Conservation (phyloP, 2,329 filamentous ascomycete species). For the Talaromyces sp. region DNA sequence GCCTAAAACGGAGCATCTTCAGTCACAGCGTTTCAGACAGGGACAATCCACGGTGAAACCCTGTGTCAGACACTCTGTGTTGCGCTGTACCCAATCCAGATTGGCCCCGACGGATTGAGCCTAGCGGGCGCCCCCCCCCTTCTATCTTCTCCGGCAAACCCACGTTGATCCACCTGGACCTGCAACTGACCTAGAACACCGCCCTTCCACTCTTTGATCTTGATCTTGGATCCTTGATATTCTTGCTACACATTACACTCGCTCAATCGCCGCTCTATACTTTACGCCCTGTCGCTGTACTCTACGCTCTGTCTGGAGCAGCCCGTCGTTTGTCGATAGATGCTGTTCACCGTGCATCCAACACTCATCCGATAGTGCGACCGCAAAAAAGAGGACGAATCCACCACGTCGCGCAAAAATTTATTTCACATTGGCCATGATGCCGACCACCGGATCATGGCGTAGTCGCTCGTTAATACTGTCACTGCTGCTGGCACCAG, state of each 20-base stretch:
- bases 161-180: neutral
- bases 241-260: neutral
- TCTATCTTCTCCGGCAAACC: neutral
- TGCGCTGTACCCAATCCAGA: neutral
- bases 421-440: neutral
- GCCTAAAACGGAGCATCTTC: too few relatives aligned
- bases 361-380: neutral
- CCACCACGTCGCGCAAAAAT: neutral
- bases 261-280: neutral
- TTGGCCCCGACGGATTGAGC: neutral
- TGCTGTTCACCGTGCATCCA: neutral
- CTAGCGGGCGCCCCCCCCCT: slow-evolving; percentile 2
- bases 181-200: neutral
- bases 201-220: neutral
- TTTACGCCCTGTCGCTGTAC: neutral
- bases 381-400: neutral
- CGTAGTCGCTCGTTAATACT: slow-evolving; percentile 11
- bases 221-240: neutral
- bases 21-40: neutral
- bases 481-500: slow-evolving; percentile 14
- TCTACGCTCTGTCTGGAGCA: neutral
- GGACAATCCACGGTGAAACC: neutral
- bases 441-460: slow-evolving; percentile 11
- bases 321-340: neutral
- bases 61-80: neutral